Conservation (phyloP, 768 basidiomycete species). For the Auricularia sp. region DNA sequence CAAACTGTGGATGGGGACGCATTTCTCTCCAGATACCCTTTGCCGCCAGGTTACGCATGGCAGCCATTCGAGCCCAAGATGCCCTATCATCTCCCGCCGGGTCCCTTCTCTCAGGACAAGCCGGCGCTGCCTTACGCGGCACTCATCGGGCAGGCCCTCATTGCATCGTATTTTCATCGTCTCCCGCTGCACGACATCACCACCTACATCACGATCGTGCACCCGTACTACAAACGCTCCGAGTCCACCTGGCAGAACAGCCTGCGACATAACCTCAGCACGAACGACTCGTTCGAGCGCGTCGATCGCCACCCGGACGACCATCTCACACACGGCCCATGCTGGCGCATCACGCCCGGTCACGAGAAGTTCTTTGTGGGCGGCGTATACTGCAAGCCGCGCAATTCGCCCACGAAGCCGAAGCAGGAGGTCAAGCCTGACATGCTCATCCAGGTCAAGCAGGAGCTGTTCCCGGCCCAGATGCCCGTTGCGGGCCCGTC, state of each 20-base stretch:
- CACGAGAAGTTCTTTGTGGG: not conserved
- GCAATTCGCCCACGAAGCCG: not conserved
- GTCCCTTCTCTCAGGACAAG: constrained; percentile 70
- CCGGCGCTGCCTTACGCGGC: constrained; percentile 90
- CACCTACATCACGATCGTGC: constrained; percentile 87
- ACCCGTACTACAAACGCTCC: constrained; percentile 85
- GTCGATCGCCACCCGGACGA: not conserved
- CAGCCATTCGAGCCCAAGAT: constrained; percentile 20
- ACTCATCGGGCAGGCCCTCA: constrained; percentile 87
- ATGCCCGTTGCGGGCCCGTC: not conserved
- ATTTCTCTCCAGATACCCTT: not conserved
- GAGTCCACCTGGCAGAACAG: constrained; percentile 98
- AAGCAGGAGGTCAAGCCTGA: not conserved
- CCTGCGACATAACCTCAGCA: constrained; percentile 91
- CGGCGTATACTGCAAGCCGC: not conserved
- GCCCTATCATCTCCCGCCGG: constrained; percentile 71
- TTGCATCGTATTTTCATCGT: constrained; percentile 72
- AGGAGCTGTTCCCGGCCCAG: not conserved
- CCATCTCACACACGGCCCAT: not conserved
- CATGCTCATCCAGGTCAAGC: not conserved
- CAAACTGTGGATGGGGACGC: not conserved
- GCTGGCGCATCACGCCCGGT: not conserved
- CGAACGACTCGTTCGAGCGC: constrained; percentile 64
- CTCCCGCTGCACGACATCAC: constrained; percentile 94
- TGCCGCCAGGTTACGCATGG: not conserved